Evolutionary conservation across 208 protist genomes (phyloP), one percentile per base, ranked within the genome.

Genomic region (Wallacemonas sp.): DNA sequence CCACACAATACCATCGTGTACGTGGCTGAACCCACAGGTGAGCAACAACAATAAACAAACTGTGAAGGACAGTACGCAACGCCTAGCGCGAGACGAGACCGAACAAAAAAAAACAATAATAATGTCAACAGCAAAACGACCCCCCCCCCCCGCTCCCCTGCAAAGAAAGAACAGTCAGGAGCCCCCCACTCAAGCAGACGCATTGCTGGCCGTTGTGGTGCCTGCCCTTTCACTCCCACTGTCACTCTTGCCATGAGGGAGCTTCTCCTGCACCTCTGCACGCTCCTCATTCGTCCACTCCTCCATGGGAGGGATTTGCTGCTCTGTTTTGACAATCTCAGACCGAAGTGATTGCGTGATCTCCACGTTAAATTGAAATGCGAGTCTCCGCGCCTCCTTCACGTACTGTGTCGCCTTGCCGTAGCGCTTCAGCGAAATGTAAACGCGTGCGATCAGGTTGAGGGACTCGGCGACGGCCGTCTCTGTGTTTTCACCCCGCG

Each of bases 401-500:
- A 91, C 68, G 62, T 80, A 63, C 59, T 77, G 66, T 39, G 72
- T 70, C n/a, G 86, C 86, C 60, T 77, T 74, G 63, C 76, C 86
- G 61, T 90, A 92, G 26, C 75, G 54, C 72, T 87, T 87, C 86
- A 85, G 62, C 15, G 75, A 66, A 21, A 88, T 42, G 74, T 93
- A 83, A 8, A 92, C 82, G 36, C 87, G 79, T 2, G 90, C 87
- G 30, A 96, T 86, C 60, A 91, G 73, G 76, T 96, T 96, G 17
- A 96, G 75, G 33, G 82, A 91, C 70, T 96, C 86, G 6, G 90
- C 90, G 14, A 88, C 84, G 19, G 90, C 80, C 24, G 72, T 84
- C 56, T 91, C 85, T 11, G 78, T 84, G 42, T 65, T 87, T 53
- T 96, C 90, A 42, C 90, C 87, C 22, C 86, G 79, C 22, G 83